Base-by-base conservation (phyloP, 1,284 basidiomycete species). In the Leccinum subrobustum region DNA sequence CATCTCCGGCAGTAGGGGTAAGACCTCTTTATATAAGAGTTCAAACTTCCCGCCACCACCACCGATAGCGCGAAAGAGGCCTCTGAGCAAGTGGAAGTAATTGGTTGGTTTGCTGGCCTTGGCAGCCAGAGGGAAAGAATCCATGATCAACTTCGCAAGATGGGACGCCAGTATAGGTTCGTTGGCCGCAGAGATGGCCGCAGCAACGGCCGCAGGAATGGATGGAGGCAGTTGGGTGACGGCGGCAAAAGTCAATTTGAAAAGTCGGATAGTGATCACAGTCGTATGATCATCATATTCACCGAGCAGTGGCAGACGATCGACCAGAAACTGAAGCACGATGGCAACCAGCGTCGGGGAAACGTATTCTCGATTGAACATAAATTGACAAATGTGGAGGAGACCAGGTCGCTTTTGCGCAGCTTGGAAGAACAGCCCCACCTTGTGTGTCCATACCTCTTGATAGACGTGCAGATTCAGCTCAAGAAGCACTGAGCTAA, bases 21-120 rank as follows among this genome's bases (percentile, higher is more conserved):
- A 80, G 5, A 99, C 96, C 71, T 98, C 96, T 73, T 96, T 96
- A 81, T 99, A 99, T 51, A 99, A 79, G 44, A 93, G 82, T 74
- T 99, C 97, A 74, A 98, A 98, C 27, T 93, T 83, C 8, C 96
- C 97, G 1, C 95, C 96, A 3, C 89, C 90, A 0, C 88, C 87
- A n/a, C 98, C 97, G 62, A 99, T 99, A 11, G 95, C 94, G 58
- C 96, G 88, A 81, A 99, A 99, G 51, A 99, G 84, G 0, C 92
- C 93, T 57, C 95, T 86, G 12, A 99, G 85, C n/a, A 99, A 85
- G 71, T 95, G 88, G 75, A 95, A 97, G 75, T 98, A 99, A 73
- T 97, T 92, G 3, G 88, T 87, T 1, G 97, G 93, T 71, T 95
- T 95, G 29, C 89, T 83, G 1, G 96, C 91, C 74, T 95, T 95